phyloP scores from a whole-genome alignment of 768 basidiomycete species.

The Agrocybe pediades region DNA sequence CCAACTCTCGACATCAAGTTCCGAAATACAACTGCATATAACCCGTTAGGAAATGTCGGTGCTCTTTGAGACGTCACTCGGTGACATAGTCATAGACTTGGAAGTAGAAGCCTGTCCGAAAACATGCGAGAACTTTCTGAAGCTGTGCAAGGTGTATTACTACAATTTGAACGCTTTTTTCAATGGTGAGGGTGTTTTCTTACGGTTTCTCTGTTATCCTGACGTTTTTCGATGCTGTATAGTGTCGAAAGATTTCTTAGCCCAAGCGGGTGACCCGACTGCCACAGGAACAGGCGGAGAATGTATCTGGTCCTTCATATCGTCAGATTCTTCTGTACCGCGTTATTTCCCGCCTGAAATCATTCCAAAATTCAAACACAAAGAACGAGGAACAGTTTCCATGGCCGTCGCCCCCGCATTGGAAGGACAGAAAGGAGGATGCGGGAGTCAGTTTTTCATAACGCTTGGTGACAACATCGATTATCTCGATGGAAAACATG shows the following conservation, averaged over 20 bases:
- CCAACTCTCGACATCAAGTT: background rate
- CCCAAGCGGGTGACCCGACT: conserved; percentile 94
- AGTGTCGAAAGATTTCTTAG: conserved; percentile 98
- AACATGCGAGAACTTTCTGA: conserved; percentile 95
- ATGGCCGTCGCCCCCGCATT: conserved; percentile 94
- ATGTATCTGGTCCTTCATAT: conserved; percentile 79
- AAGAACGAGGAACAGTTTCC: conserved; percentile 83
- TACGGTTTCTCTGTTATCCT: background rate
- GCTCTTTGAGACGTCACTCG: conserved; percentile 93
- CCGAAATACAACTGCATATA: background rate
- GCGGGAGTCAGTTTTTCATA: conserved; percentile 96
- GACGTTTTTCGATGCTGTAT: background rate
- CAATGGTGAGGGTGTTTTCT: conserved; percentile 67
- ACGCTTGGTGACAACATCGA: conserved; percentile 90
- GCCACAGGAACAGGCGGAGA: conserved; percentile 95
- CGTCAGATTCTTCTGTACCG: conserved; percentile 38
- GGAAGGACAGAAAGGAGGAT: conserved; percentile 65
- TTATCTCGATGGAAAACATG: conserved; percentile 91
- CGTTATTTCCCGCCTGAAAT: conserved; percentile 91
- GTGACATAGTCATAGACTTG: conserved; percentile 95
- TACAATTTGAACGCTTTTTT: conserved; percentile 98
- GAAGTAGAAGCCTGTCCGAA: conserved; percentile 90
- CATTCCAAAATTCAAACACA: conserved; percentile 81
- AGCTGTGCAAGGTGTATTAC: conserved; percentile 96
- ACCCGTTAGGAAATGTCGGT: conserved; percentile 81